These are phyloP conservation scores for Colletotrichum endophyticum DNA, from an alignment of 2,329 filamentous ascomycete genomes.

Conservation along the genomic window DNA sequence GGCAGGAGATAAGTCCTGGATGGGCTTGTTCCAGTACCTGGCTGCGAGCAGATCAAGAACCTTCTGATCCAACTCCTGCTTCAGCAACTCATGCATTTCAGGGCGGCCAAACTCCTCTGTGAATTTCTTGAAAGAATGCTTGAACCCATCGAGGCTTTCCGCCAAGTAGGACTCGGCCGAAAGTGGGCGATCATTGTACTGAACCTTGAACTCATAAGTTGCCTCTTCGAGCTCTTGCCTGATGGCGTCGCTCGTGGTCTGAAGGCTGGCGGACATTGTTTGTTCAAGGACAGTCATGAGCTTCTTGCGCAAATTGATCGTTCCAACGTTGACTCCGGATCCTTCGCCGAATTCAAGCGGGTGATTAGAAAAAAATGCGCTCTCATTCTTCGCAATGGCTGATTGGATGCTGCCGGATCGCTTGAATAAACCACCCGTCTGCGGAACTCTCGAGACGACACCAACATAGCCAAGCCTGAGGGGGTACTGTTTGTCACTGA, in stretches of 20 bases:
- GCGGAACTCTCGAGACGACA: conserved; percentile 85
- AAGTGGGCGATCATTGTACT: conserved; percentile 95
- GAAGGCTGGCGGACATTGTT: conserved; percentile 93
- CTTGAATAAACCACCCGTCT: conserved; percentile 76
- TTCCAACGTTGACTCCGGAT: conserved; percentile 78
- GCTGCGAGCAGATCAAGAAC: conserved; percentile 92
- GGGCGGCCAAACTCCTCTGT: conserved; percentile 87
- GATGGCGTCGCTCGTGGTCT: conserved; percentile 89
- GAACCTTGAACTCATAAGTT: conserved; percentile 98
- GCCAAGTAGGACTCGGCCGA: conserved; percentile 97
- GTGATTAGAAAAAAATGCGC: conserved; percentile 84
- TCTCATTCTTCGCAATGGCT: conserved; percentile 87
- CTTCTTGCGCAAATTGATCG: conserved; percentile 87
- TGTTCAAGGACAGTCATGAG: conserved; percentile 96
- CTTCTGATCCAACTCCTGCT: conserved; percentile 91
- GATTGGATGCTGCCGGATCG: conserved; percentile 79
- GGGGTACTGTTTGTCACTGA: conserved; percentile 91
- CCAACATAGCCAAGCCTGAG: conserved; percentile 95
- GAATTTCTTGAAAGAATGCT: conserved; percentile 96
- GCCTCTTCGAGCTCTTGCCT: conserved; percentile 95
- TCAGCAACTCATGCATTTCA: conserved; percentile 88
- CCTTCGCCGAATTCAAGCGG: conserved; percentile 79
- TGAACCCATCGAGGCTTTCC: conserved; percentile 93
- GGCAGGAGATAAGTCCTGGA: conserved; percentile 77
- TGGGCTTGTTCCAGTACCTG: conserved; percentile 95